A percentile compares a stretch with the other conserved stretches of the same genome.
Conservation (phyloP, 2,329 filamentous ascomycete genomes). For the Neospermospora avenae region DNA sequence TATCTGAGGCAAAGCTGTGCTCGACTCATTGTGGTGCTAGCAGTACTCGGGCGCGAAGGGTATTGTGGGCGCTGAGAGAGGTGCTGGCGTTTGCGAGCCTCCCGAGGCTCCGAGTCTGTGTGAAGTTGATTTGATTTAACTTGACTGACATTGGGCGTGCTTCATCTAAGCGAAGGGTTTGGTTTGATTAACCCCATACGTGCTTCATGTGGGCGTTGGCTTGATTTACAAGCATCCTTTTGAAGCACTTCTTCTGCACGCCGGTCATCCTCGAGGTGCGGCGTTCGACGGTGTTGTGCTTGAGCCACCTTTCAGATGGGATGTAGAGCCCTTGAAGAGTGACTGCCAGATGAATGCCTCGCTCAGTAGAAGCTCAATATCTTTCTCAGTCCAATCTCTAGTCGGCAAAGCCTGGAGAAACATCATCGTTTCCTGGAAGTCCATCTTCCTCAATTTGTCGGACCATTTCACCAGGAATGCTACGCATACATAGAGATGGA, state of each 20-base stretch:
- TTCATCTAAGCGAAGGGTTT: not conserved
- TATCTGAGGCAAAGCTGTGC: not conserved
- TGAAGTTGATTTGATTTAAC: not conserved
- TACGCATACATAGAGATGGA: conserved; percentile 96
- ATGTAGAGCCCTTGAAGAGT: conserved; percentile 89
- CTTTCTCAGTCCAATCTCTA: conserved; percentile 93
- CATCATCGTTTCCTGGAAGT: conserved; percentile 99
- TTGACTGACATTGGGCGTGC: no score
- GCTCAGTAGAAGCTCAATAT: conserved; percentile 90
- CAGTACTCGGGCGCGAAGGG: not conserved
- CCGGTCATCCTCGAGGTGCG: conserved; percentile 6
- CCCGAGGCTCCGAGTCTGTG: not conserved
- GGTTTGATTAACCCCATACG: no score
- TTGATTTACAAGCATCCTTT: not conserved
- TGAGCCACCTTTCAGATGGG: conserved; percentile 67
- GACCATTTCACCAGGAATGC: conserved; percentile 99
- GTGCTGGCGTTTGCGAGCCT: not conserved
- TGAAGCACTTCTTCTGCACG: not conserved
- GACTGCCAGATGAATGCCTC: conserved; percentile 99
- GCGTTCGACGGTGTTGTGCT: conserved; percentile 34
- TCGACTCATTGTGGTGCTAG: not conserved
- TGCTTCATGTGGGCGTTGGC: not conserved
- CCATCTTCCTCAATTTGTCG: conserved; percentile 90
- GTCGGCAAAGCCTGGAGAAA: conserved; percentile 94
- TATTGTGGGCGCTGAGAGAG: not conserved